Evolutionary conservation across 768 basidiomycete genomes (phyloP).

Genomic region (Dacryopinax primogenitus): DNA sequence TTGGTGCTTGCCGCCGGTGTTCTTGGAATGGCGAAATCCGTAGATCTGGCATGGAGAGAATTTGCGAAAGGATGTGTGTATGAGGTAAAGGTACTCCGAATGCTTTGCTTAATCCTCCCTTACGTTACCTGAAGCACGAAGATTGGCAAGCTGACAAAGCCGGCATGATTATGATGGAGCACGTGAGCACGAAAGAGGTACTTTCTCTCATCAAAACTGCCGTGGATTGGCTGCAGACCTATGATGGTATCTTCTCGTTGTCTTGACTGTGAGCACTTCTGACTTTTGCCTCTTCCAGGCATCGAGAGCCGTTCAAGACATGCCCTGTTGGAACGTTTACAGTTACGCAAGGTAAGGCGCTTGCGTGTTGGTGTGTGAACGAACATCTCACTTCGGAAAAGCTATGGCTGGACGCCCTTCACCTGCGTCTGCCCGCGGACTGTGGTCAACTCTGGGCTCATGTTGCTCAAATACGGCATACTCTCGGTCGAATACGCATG

Average conservation of each 20-base stretch:
- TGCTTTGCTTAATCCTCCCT: constrained; percentile 11
- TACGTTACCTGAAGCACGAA: constrained; percentile 43
- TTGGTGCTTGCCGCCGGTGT: constrained; percentile 55
- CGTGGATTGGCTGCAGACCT: constrained; percentile 41
- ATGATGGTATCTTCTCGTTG: constrained; percentile 12
- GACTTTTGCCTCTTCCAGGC: not conserved
- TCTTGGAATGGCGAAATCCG: constrained; percentile 61
- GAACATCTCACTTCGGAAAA: not conserved
- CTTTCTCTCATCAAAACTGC: constrained; percentile 48
- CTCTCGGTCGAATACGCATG: constrained; percentile 4
- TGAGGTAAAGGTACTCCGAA: constrained; percentile 46
- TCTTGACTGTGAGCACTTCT: not conserved
- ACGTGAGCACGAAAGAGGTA: constrained; percentile 41
- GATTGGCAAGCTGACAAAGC: constrained; percentile 87
- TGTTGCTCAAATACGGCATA: constrained; percentile 1
- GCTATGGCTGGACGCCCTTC: constrained; percentile 16
- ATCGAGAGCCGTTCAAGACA: constrained; percentile 17
- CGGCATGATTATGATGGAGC: constrained; percentile 62
- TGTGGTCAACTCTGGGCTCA: not conserved
- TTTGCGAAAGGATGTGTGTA: constrained; percentile 58
- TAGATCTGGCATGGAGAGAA: constrained; percentile 72
- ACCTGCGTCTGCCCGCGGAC: constrained; percentile 10
- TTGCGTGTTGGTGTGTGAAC: not conserved
- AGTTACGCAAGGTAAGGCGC: constrained; percentile 20
- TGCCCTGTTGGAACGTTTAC: constrained; percentile 17